A percentile compares a stretch with the other conserved stretches of the same genome.
phyloP scores from a whole-genome alignment of 1,139 yeast species.

The Kodamaea plutei region DNA sequence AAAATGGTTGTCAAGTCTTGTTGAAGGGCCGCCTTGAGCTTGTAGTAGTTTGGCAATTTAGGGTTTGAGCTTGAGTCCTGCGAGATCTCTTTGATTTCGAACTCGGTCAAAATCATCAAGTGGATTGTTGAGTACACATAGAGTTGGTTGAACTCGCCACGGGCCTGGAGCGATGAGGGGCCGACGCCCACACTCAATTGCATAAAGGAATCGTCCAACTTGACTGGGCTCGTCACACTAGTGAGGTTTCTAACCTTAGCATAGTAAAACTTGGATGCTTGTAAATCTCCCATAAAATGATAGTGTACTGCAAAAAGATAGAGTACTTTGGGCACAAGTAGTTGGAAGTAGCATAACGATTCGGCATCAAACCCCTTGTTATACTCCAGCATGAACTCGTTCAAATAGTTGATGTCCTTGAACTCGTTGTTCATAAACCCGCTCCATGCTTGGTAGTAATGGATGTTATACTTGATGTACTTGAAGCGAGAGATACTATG shows the following conservation, averaged over 20 bases:
- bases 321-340: slow-evolving; percentile 30
- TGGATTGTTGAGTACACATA: slow-evolving; percentile 25
- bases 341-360: slow-evolving; percentile 33
- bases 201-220: slow-evolving; percentile 3
- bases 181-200: slow-evolving; percentile 22
- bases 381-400: slow-evolving; percentile 30
- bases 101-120: slow-evolving; percentile 22
- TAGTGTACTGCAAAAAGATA: slow-evolving; percentile 36
- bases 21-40: slow-evolving; percentile 16
- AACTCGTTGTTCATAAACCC: slow-evolving; percentile 29
- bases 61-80: slow-evolving; percentile 7
- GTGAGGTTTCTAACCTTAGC: slow-evolving; percentile 26
- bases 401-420: slow-evolving; percentile 21
- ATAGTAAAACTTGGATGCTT: slow-evolving; percentile 36
- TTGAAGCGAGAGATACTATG: slow-evolving; percentile 19
- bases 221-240: too few relatives aligned
- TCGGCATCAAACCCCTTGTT: slow-evolving; percentile 29
- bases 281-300: slow-evolving; percentile 33
- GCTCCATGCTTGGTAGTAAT: slow-evolving; percentile 31
- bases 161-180: too few relatives aligned
- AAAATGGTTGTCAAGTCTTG: slow-evolving; percentile 19
- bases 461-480: slow-evolving; percentile 23
- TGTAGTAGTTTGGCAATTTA: slow-evolving; percentile 11
- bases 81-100: slow-evolving; percentile 16
- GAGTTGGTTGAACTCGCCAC: slow-evolving; percentile 22